A percentile compares a stretch with the other conserved stretches of the same genome.
Evolutionary conservation across 805 yeast species (phyloP).

Genomic region (Candida ponderosae): DNA sequence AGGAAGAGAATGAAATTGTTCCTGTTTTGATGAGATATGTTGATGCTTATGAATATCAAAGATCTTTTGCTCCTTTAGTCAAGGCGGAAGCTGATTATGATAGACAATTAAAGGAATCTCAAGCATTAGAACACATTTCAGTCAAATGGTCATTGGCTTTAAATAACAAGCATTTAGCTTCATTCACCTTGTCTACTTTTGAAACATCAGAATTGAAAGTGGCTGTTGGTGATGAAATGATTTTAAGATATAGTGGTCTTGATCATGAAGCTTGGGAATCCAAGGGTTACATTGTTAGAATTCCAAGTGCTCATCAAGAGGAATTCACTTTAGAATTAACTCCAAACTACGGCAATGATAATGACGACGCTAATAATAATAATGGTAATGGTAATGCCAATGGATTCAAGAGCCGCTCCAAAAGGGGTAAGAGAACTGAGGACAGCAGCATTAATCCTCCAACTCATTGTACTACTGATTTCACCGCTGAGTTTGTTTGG

Average conservation of each 20-base stretch:
- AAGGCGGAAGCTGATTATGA: slow-evolving; percentile 79
- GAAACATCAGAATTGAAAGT: slow-evolving; percentile 62
- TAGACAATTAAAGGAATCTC: slow-evolving; percentile 64
- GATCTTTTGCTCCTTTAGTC: slow-evolving; percentile 77
- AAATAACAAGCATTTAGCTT: slow-evolving; percentile 57
- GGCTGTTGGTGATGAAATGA: slow-evolving; percentile 80
- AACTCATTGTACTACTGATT: slow-evolving; percentile 51
- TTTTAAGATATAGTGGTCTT: slow-evolving; percentile 53
- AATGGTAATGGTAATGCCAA: slow-evolving; percentile 37
- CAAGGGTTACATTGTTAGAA: slow-evolving; percentile 59
- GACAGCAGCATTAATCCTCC: slow-evolving; percentile 29
- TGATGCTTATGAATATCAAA: slow-evolving; percentile 81
- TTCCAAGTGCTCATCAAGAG: slow-evolving; percentile 61
- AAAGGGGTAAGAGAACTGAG: too few relatives aligned
- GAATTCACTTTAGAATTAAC: slow-evolving; percentile 65
- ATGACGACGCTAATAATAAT: slow-evolving; percentile 36
- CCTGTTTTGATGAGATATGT: slow-evolving; percentile 72
- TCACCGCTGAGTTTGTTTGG: slow-evolving; percentile 86
- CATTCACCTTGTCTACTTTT: slow-evolving; percentile 59
- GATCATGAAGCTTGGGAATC: slow-evolving; percentile 63
- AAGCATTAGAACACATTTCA: slow-evolving; percentile 62
- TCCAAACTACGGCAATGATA: slow-evolving; percentile 32
- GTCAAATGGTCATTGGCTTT: slow-evolving; percentile 69
- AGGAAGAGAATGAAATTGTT: slow-evolving; percentile 49
- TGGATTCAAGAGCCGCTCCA: too few relatives aligned